phyloP scores from a whole-genome alignment of 495 filamentous ascomycete species.

The Recurvomyces mirabilis region DNA sequence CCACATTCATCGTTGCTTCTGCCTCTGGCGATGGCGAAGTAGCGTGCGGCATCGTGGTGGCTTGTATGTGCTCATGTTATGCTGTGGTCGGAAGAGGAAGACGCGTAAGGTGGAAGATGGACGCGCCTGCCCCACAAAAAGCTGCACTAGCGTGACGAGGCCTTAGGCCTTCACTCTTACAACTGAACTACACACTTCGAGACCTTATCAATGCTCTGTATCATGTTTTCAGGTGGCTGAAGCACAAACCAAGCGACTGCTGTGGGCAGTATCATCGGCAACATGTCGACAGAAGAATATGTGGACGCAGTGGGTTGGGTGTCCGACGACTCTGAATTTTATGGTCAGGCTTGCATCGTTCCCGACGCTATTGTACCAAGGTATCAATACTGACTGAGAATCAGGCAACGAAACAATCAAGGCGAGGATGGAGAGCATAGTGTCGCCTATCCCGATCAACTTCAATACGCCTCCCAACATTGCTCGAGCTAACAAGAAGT shows the following conservation, averaged over 20 bases:
- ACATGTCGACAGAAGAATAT: slow-evolving; percentile 12
- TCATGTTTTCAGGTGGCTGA: no score
- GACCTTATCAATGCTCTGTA: no score
- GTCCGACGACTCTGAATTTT: slow-evolving; percentile 31
- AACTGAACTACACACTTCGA: neutral
- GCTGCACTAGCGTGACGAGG: neutral
- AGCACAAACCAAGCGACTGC: no score
- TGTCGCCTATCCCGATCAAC: no score
- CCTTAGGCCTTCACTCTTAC: no score
- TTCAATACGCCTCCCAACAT: no score
- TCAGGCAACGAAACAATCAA: slow-evolving; percentile 3
- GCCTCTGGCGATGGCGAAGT: slow-evolving; percentile 16
- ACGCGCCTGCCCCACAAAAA: slow-evolving; percentile 1
- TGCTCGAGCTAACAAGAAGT: no score
- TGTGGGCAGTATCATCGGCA: no score
- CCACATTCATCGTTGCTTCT: neutral
- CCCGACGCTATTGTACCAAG: neutral
- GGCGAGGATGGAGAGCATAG: neutral
- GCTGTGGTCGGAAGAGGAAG: neutral
- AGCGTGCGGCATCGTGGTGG: slow-evolving; percentile 24
- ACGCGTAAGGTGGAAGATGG: slow-evolving; percentile 12
- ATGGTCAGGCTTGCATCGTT: slow-evolving; percentile 18
- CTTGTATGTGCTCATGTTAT: neutral
- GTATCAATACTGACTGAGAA: neutral
- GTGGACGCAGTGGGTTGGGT: slow-evolving; percentile 26